phyloP scores from a whole-genome alignment of 148 eudicot genomes.

The Amaranthus palmeri region DNA sequence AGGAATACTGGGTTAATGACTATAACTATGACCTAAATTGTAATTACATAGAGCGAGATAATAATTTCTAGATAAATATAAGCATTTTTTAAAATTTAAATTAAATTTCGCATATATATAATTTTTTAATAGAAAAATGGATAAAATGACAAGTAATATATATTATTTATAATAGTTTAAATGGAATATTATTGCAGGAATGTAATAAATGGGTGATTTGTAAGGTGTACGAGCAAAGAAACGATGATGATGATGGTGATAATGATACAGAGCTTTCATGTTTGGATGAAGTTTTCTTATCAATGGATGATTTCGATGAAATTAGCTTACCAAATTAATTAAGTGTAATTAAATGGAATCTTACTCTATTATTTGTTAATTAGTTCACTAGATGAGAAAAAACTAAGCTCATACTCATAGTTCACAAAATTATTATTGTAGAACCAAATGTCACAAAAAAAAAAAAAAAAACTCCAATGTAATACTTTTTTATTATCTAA shows the following conservation, averaged over 20 bases:
- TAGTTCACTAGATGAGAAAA: slow-evolving; percentile 9
- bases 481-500: slow-evolving; percentile 13
- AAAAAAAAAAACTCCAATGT: slow-evolving; percentile 15
- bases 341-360: slow-evolving; percentile 1
- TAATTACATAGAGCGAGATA: no score
- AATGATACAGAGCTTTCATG: slow-evolving; percentile 67
- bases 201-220: slow-evolving; percentile 75
- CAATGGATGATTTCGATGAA: slow-evolving; percentile 82
- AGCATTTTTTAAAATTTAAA: no score
- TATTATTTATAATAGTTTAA: background rate
- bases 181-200: slow-evolving; percentile 42
- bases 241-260: slow-evolving; percentile 39
- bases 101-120: no score
- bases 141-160: background rate
- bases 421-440: slow-evolving; percentile 1
- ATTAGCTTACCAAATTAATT: slow-evolving; percentile 57
- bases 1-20: no score
- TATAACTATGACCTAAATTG: no score
- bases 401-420: slow-evolving; percentile 4
- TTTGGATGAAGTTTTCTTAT: slow-evolving; percentile 86
- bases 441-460: slow-evolving; percentile 8
- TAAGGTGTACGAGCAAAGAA: slow-evolving; percentile 57
- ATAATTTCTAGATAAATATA: no score
- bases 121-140: no score
- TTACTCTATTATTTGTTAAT: background rate